These are phyloP conservation scores for Colletotrichum sp. DNA, from an alignment of 2,329 filamentous ascomycete genomes.

Conservation along the genomic window DNA sequence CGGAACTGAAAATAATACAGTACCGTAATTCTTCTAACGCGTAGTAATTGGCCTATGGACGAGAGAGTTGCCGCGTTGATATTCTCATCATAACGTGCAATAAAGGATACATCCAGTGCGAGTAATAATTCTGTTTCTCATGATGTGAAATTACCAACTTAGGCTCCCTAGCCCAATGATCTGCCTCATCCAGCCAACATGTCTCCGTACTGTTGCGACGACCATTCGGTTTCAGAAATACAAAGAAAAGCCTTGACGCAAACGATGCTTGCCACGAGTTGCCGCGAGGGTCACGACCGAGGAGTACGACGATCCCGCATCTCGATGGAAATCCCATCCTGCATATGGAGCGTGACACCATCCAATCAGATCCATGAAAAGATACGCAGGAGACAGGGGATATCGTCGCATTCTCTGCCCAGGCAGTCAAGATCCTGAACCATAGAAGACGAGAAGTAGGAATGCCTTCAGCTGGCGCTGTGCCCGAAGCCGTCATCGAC, in stretches of 20 bases:
- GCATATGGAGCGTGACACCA: too few relatives aligned
- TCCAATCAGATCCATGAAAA: too few relatives aligned
- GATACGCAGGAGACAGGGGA: too few relatives aligned
- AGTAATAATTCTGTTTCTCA: background rate
- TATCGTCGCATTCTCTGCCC: too few relatives aligned
- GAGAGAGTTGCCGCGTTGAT: background rate
- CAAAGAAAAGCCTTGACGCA: background rate
- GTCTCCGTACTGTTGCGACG: accelerated
- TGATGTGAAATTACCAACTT: background rate
- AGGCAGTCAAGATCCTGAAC: too few relatives aligned
- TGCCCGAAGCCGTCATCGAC: background rate
- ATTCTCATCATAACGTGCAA: background rate
- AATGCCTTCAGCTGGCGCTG: too few relatives aligned
- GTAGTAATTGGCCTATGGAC: accelerated
- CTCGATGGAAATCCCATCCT: too few relatives aligned
- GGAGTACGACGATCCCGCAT: too few relatives aligned
- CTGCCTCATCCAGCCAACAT: background rate
- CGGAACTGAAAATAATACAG: background rate
- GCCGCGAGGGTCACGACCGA: too few relatives aligned
- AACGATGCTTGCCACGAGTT: accelerated
- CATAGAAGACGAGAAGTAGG: too few relatives aligned
- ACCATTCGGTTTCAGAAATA: accelerated
- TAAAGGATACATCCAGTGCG: accelerated
- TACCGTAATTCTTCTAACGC: too few relatives aligned
- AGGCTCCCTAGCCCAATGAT: background rate